phyloP scores from a whole-genome alignment of 1,139 yeast genomes.

The Diutina catenulata region DNA sequence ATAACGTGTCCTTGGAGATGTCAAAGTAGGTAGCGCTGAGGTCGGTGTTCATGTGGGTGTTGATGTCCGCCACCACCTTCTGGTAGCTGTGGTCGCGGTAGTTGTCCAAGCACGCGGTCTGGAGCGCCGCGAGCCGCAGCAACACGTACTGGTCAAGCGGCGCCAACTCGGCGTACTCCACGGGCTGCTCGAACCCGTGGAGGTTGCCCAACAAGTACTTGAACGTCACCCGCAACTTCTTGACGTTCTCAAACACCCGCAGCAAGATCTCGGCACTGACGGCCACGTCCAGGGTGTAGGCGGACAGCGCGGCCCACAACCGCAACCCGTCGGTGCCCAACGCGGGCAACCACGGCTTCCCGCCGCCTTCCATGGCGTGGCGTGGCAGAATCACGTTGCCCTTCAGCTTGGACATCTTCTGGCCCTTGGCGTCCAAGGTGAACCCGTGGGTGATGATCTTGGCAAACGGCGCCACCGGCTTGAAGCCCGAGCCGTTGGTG shows the following conservation, averaged over 20 bases:
- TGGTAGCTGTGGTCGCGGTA: slow-evolving; percentile 57
- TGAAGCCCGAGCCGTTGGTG: slow-evolving; percentile 15
- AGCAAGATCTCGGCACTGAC: slow-evolving; percentile 62
- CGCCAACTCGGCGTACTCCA: slow-evolving; percentile 28
- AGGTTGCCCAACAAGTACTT: slow-evolving; percentile 74
- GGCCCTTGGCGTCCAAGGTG: slow-evolving; percentile 72
- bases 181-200: slow-evolving; percentile 17
- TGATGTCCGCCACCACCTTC: slow-evolving; percentile 49
- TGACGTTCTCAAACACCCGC: slow-evolving; percentile 69
- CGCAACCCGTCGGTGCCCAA: slow-evolving; percentile 89
- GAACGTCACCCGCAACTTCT: slow-evolving; percentile 74
- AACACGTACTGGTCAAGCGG: slow-evolving; percentile 58
- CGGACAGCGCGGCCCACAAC: slow-evolving; percentile 83
- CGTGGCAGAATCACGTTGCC: slow-evolving; percentile 73
- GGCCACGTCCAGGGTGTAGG: slow-evolving; percentile 70
- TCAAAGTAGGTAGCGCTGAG: slow-evolving; percentile 83
- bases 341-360: slow-evolving; percentile 43
- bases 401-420: slow-evolving; percentile 87
- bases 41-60: slow-evolving; percentile 61
- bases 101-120: slow-evolving; percentile 25
- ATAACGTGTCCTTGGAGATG: slow-evolving; percentile 72
- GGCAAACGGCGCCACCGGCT: slow-evolving; percentile 58
- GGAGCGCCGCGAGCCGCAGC: slow-evolving; percentile 40
- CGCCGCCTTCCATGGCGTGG: slow-evolving; percentile 57
- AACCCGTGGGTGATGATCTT: slow-evolving; percentile 87